Percentiles rank a stretch among this genome's conserved stretches.
phyloP scores from a whole-genome alignment of 768 basidiomycete species.

The Phlegmacium glaucopus region DNA sequence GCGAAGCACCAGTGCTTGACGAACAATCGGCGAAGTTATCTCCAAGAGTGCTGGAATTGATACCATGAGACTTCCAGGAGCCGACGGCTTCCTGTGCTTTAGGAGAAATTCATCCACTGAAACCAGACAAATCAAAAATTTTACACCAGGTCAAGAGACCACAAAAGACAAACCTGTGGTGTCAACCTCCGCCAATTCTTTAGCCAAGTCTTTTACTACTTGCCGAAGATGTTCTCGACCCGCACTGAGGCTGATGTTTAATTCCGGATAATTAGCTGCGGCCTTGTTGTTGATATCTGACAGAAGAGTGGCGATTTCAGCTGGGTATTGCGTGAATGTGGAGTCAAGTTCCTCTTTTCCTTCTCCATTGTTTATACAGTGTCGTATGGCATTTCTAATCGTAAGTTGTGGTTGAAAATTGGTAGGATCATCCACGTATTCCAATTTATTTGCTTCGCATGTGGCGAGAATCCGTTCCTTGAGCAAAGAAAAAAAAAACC shows the following conservation, averaged over 20 bases:
- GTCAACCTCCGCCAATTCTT: slow-evolving; percentile 38
- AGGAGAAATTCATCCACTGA: slow-evolving; percentile 42
- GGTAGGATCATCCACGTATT: slow-evolving; percentile 64
- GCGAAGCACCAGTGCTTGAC: slow-evolving; percentile 43
- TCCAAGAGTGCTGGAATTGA: slow-evolving; percentile 30
- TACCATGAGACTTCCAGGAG: slow-evolving; percentile 47
- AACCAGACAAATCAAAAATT: slow-evolving; percentile 8
- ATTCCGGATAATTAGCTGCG: slow-evolving; percentile 23
- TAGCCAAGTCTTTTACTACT: slow-evolving; percentile 33
- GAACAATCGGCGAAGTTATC: slow-evolving; percentile 33
- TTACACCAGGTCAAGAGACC: neutral
- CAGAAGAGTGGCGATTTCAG: slow-evolving; percentile 30
- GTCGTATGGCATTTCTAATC: slow-evolving; percentile 70
- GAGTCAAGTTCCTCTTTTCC: slow-evolving; percentile 2
- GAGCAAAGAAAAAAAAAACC: too few relatives aligned
- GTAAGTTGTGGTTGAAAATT: slow-evolving; percentile 76
- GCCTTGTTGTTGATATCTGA: slow-evolving; percentile 26
- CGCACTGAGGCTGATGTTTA: slow-evolving; percentile 29
- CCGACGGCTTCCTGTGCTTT: slow-evolving; percentile 37
- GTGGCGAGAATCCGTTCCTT: slow-evolving; percentile 82
- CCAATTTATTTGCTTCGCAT: slow-evolving; percentile 56
- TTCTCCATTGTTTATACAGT: slow-evolving; percentile 17
- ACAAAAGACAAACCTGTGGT: slow-evolving; percentile 34
- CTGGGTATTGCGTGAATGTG: slow-evolving; percentile 19
- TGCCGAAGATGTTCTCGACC: slow-evolving; percentile 34